Percentiles rank a stretch among this genome's conserved stretches.
These are phyloP conservation scores for Cardiospermum halicacabum DNA, from an alignment of 345 rosid genomes.

Conservation along the genomic window DNA sequence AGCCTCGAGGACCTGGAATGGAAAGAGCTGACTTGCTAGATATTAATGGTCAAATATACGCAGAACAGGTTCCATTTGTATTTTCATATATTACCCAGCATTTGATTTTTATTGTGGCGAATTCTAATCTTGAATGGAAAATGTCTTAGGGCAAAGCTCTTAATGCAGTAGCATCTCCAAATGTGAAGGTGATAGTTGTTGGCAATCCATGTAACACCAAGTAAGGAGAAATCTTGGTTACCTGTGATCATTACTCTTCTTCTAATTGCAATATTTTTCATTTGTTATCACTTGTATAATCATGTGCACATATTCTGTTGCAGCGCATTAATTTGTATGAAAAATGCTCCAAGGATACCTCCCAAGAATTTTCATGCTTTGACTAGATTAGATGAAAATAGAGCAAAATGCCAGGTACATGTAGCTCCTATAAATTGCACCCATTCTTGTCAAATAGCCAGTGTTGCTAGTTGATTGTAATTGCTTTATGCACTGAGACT, in stretches of 20 bases:
- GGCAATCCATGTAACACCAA: constrained; percentile 99
- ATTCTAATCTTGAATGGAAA: constrained; percentile 5
- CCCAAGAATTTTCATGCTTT: constrained; percentile 94
- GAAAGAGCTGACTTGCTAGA: constrained; percentile 90
- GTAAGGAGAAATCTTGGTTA: constrained; percentile 42
- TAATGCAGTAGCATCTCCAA: constrained; percentile 78
- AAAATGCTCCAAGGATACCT: constrained; percentile 95
- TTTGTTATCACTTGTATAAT: neutral
- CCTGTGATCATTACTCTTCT: neutral
- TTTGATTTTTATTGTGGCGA: neutral
- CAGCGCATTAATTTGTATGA: constrained; percentile 92
- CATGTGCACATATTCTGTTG: constrained; percentile 12
- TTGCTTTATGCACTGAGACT: neutral
- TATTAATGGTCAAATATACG: constrained; percentile 86
- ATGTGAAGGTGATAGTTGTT: constrained; percentile 90
- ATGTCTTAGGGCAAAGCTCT: constrained; percentile 75
- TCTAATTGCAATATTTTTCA: neutral
- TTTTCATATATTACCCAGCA: neutral
- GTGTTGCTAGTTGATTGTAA: neutral
- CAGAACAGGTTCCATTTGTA: constrained; percentile 60
- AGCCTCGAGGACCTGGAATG: constrained; percentile 99
- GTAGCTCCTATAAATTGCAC: neutral
- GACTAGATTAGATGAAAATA: constrained; percentile 90
- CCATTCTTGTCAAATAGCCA: neutral
- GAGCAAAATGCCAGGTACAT: constrained; percentile 96